Base-by-base conservation (phyloP, 2,329 filamentous ascomycete genomes). In the Neocucurbitaria cava region DNA sequence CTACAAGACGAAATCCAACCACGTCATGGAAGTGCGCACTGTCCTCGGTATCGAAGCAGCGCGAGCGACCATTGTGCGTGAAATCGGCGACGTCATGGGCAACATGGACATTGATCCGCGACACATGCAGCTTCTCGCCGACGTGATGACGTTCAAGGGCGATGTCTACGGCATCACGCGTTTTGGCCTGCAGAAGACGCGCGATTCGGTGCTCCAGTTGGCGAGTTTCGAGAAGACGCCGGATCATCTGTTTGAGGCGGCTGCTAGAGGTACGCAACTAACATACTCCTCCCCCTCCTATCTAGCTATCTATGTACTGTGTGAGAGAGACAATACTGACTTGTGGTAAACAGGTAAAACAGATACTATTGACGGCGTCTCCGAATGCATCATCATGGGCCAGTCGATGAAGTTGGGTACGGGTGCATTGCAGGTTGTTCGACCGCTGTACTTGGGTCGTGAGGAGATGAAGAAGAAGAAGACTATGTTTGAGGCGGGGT, bases 91-190 rank as follows among this genome's bases (percentile, higher is more conserved):
- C 47, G 95, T 98, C 71, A 99, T 98, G 93, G 86, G 86, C 31
- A 87, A 89, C 73, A 97, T 99, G 92, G 88, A 87, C 76, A 98
- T 99, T 69, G 95, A 99, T 77, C 94, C 93, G 40, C 90, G 95
- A 51, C 95, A 99, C 79, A 98, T 99, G 92, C 90, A 97, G 74
- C 85, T 99, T 17, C 86, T 99, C 1, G 94, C 95, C 10, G 95
- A 99, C 70, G 93, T 97, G 49, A 99, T 99, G 95, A 98, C 95
- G 0, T 98, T 94, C 83, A 98, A 97, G 80, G 95, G 95, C 46
- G 94, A 98, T 65, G 91, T 99, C 0, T 84, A 97, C 17, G 95
- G 95, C 46, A 99, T 99, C 73, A 99, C 95, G 2, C 89, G 95
- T 28, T 98, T 98, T 76, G 95, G 95, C 46, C 83, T 99, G 23